Base-by-base conservation (phyloP, 176 grass and related monocot species). In the Tuctoria greenei region DNA sequence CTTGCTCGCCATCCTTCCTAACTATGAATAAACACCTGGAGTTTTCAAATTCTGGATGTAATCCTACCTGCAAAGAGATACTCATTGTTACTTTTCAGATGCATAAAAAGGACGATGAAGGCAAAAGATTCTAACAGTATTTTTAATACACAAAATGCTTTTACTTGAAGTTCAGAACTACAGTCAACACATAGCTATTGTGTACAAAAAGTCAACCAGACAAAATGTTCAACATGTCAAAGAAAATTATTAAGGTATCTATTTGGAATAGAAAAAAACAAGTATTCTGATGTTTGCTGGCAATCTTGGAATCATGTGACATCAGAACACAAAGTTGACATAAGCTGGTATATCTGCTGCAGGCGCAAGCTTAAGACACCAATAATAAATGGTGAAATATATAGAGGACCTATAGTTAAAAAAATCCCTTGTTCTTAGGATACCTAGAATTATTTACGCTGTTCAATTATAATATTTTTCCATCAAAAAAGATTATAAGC, bases 11-110 rank as follows among this genome's bases (percentile, higher is more conserved):
- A 7, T 92, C 87, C 57, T 78, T 92, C 77, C 92, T 89, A 65
- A 92, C 92, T 84, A 99, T 88, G 73, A 95, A 99, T 62, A 99
- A 76, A 83, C 96, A 98, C 12, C 91, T 87, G 34, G 91, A 94
- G 63, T 87, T 88, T 51, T 87, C 86, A 28, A 83, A 97, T 91
- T 93, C 79, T 64, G 86, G 91, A 86, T 97, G 95, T 76, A 93
- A 86, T 27, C 95, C 95, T 71, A 93, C 81, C 95, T 97, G 88
- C 62, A 85, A 43, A 87, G 5, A 27, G 28, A n/a, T 67, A 14
- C 13, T 39, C 24, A 68, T 71, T 1, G 26, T 82, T 73, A 81
- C 66, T 40, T 69, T 35, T 10, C 54, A 87, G 16, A 42, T 8
- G 13, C 8, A 58, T n/a, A 60, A 45, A 17, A 56, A 9, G 40